phyloP scores from a whole-genome alignment of 441 rosid genomes.

The Corymbia citriodora region DNA sequence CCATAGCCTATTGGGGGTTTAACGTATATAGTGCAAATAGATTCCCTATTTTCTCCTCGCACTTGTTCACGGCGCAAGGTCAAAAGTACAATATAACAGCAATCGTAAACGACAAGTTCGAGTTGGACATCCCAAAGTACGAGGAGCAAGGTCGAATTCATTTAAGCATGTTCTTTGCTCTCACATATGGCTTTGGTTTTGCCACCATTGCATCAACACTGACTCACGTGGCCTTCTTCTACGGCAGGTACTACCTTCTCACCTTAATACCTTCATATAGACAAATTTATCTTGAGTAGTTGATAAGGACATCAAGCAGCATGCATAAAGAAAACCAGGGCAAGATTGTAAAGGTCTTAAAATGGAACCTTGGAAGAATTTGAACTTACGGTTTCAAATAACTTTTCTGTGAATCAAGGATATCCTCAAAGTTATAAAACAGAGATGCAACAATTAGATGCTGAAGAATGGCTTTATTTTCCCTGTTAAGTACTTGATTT shows the following conservation, averaged over 20 bases:
- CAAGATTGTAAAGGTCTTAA: not conserved
- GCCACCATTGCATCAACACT: constrained; percentile 81
- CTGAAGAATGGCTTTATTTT: not conserved
- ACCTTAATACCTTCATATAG: not conserved
- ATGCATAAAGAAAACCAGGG: not conserved
- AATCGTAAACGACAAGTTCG: constrained; percentile 64
- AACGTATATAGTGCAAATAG: constrained; percentile 46
- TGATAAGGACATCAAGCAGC: not conserved
- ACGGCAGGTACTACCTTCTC: constrained; percentile 56
- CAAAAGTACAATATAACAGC: constrained; percentile 45
- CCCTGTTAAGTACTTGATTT: not conserved
- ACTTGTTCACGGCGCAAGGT: constrained; percentile 64
- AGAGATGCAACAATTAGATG: not conserved
- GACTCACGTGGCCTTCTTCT: constrained; percentile 79
- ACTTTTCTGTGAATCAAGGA: not conserved
- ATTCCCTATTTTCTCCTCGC: constrained; percentile 78
- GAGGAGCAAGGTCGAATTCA: constrained; percentile 66
- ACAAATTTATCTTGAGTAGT: not conserved
- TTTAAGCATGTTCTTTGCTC: constrained; percentile 70
- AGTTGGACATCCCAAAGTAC: constrained; percentile 52
- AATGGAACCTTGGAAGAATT: not conserved
- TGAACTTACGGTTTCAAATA: not conserved
- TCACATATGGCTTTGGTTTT: constrained; percentile 77
- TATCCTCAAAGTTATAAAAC: not conserved
- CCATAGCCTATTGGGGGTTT: constrained; percentile 60